A percentile compares a stretch with the other conserved stretches of the same genome.
phyloP scores from a whole-genome alignment of 2,329 filamentous ascomycete species.

The Ophiosphaerella narmari region DNA sequence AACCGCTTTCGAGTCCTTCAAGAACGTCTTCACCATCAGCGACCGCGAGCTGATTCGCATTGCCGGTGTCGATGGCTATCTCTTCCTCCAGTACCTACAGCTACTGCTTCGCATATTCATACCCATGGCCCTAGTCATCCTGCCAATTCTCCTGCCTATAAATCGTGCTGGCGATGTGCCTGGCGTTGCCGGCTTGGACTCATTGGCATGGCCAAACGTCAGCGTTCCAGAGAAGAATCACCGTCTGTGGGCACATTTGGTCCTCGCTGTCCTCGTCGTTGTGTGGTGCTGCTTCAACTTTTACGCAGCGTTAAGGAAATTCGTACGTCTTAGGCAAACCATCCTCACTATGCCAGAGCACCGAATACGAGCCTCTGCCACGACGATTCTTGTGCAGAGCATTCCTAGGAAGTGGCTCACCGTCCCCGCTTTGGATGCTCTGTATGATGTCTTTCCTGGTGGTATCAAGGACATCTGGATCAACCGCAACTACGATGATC shows the following conservation, averaged over 20 bases:
- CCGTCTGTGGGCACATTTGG: slow-evolving; percentile 82
- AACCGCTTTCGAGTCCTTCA: slow-evolving; percentile 44
- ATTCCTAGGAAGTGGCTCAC: slow-evolving; percentile 92
- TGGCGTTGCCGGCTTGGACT: slow-evolving; percentile 65
- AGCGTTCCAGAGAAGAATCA: slow-evolving; percentile 61
- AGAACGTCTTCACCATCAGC: slow-evolving; percentile 66
- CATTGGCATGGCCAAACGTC: slow-evolving; percentile 88
- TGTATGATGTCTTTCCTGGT: slow-evolving; percentile 96
- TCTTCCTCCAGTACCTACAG: slow-evolving; percentile 89
- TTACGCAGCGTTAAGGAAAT: slow-evolving; percentile 82
- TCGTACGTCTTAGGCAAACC: slow-evolving; percentile 90
- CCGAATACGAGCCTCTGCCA: slow-evolving; percentile 88
- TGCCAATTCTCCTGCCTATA: slow-evolving; percentile 84
- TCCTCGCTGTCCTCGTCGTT: slow-evolving; percentile 78
- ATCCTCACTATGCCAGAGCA: slow-evolving; percentile 95
- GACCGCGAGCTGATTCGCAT: slow-evolving; percentile 90
- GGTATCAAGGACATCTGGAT: slow-evolving; percentile 97
- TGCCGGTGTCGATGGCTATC: slow-evolving; percentile 94
- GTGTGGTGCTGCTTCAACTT: slow-evolving; percentile 86
- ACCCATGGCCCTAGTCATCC: slow-evolving; percentile 74
- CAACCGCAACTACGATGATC: slow-evolving; percentile 82
- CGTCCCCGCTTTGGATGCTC: slow-evolving; percentile 75
- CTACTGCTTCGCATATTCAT: slow-evolving; percentile 90
- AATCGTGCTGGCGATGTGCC: slow-evolving; percentile 73
- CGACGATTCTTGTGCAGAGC: slow-evolving; percentile 88